Percentiles rank a stretch among this genome's conserved stretches.
Conservation (phyloP, 192 early-diverging fungal genomes). For the Coemansia sp. region DNA sequence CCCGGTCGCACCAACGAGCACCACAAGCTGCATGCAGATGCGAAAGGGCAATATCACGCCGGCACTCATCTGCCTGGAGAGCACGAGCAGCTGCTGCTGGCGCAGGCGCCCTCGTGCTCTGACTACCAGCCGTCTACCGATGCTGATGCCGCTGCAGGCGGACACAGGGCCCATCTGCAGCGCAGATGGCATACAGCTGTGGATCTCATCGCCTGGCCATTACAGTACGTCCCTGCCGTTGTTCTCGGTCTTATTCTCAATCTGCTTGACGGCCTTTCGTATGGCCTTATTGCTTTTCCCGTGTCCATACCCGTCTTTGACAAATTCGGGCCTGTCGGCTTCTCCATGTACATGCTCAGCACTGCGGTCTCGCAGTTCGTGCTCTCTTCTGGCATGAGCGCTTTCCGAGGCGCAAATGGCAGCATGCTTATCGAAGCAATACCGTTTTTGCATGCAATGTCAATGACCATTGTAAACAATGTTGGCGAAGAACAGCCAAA, state of each 20-base stretch:
- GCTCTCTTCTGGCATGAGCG: constrained; percentile 79
- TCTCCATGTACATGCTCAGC: constrained; percentile 94
- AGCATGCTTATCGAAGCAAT: constrained; percentile 88
- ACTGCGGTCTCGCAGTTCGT: constrained; percentile 71
- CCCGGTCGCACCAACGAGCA: background rate
- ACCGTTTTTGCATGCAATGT: constrained; percentile 86
- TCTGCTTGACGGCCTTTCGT: constrained; percentile 88
- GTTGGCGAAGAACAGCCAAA: constrained; percentile 64
- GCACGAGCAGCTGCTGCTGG: constrained; percentile 11
- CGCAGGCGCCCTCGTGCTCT: constrained; percentile 2
- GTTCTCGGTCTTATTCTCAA: constrained; percentile 88
- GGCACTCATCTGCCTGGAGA: constrained; percentile 12
- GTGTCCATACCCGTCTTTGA: constrained; percentile 67
- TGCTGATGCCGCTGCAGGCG: constrained; percentile 4
- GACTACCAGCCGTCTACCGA: background rate
- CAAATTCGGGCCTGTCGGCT: constrained; percentile 78
- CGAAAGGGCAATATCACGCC: constrained; percentile 8
- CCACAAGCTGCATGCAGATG: constrained; percentile 10
- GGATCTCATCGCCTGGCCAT: constrained; percentile 47
- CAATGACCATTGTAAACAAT: constrained; percentile 61
- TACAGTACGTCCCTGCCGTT: constrained; percentile 83
- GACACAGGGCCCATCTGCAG: constrained; percentile 17
- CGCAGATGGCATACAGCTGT: constrained; percentile 21
- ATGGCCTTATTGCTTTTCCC: constrained; percentile 93
- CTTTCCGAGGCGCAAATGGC: constrained; percentile 89